Conservation (phyloP, 129 eudicot species). For the Dittrichia graveolens region DNA sequence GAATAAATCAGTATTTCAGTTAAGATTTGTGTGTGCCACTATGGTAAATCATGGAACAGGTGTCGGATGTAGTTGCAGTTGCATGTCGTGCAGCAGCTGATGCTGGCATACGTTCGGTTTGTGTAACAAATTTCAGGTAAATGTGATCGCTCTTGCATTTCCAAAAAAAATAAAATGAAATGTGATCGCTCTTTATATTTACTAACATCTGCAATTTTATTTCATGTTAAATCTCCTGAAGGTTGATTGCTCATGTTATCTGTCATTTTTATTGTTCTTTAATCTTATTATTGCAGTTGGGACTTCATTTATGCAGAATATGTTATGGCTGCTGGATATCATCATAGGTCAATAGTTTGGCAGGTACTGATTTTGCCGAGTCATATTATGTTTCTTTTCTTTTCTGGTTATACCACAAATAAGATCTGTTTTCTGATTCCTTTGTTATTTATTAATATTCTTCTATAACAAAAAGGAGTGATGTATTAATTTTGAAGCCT, state of each 20-base stretch:
- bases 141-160: not conserved
- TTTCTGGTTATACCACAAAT: not conserved
- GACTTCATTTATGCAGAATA: slow-evolving; percentile 97
- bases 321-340: slow-evolving; percentile 96
- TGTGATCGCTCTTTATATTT: too few relatives aligned
- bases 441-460: not conserved
- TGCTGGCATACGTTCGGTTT: slow-evolving; percentile 95
- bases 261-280: not conserved
- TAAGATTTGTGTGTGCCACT: not conserved
- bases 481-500: too few relatives aligned
- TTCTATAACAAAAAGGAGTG: too few relatives aligned
- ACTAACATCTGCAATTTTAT: too few relatives aligned
- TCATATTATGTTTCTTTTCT: not conserved
- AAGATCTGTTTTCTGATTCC: not conserved
- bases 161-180: not conserved
- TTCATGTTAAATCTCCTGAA: too few relatives aligned
- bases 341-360: slow-evolving; percentile 93
- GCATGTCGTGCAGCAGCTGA: slow-evolving; percentile 99
- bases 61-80: slow-evolving; percentile 98
- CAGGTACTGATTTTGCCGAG: slow-evolving; percentile 55
- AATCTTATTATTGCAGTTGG: slow-evolving; percentile 62
- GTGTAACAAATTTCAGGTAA: slow-evolving; percentile 97
- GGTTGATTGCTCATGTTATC: not conserved
- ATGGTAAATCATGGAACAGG: slow-evolving; percentile 41
- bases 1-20: not conserved